Evolutionary conservation across 495 filamentous ascomycete genomes (phyloP), one percentile per base, ranked within the genome.

Genomic region (Aspergillus avenaceus): DNA sequence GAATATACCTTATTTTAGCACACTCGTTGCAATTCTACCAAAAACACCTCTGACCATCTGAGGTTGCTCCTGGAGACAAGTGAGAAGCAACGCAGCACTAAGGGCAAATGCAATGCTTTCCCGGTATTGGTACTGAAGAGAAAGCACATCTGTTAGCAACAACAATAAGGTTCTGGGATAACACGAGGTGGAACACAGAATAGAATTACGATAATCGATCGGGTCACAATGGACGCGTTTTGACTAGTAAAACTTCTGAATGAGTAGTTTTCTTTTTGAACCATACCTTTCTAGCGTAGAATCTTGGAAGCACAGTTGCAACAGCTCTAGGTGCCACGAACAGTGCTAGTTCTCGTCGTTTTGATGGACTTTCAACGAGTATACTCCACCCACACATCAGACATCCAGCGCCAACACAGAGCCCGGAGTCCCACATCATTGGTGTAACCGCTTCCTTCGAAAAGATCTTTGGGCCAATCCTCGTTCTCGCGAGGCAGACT

Each of bases 321-420:
- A 86, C 73, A 31, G 91, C 91, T 47, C 90, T 75, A 1, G 91
- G 91, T 49, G 85, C 84, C 52, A 97, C 90, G 70, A 95, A 97
- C 38, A 95, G 73, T 23, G 84, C 83, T 56, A 96, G 72, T 53
- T 96, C 91, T 61, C 87, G 84, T 43, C 90, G 74, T 56, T 86
- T 77, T 40, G 73, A 74, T 21, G 76, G 66, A 25, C 79, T 78
- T 70, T 96, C 91, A 28, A 90, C 61, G 47, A 95, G 65, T 45
- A 92, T 81, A 65, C 88, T 92, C 86, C 86, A 90, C 3, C 91
- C 91, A 59, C 91, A 95, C 37, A 91, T 65, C 26, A 84, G 60
- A 67, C 91, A 92, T 27, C 90, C 90, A 8, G 78, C 67, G 2
- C 79, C 81, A 16, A 97, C 80, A 50, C 89, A 93, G 9, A 90